Evolutionary conservation across 1,139 yeast genomes (phyloP).

Genomic region (Debaryomycetaceae sp.): DNA sequence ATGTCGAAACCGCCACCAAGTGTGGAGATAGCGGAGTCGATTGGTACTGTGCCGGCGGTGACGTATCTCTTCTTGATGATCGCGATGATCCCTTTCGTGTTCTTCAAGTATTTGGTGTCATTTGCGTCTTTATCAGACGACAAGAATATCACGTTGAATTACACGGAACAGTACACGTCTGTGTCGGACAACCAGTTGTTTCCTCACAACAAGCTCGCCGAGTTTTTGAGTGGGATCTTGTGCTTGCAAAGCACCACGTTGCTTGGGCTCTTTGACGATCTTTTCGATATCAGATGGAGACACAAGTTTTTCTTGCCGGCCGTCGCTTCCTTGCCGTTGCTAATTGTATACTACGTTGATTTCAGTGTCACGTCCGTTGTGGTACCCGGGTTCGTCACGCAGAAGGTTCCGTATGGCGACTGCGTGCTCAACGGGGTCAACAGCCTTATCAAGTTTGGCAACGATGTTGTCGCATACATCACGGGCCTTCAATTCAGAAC

Average conservation of each 20-base stretch:
- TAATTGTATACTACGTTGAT: conserved; percentile 89
- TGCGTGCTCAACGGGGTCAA: conserved; percentile 16
- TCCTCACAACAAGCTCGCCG: conserved; percentile 84
- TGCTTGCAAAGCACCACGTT: conserved; percentile 82
- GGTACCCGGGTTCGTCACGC: conserved; percentile 67
- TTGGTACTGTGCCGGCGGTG: conserved; percentile 84
- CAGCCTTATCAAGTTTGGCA: conserved; percentile 25
- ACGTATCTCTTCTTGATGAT: conserved; percentile 80
- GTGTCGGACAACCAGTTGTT: conserved; percentile 41
- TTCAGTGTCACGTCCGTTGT: conserved; percentile 91
- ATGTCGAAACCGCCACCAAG: conserved; percentile 68
- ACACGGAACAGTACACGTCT: conserved; percentile 33
- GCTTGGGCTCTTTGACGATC: conserved; percentile 88
- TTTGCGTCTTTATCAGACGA: conserved; percentile 37
- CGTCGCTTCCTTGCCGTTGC: conserved; percentile 84
- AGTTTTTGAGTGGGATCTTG: conserved; percentile 78
- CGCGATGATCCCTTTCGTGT: conserved; percentile 83
- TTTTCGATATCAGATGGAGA: conserved; percentile 95
- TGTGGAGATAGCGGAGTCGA: conserved; percentile 69
- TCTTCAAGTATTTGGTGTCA: conserved; percentile 72
- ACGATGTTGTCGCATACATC: conserved; percentile 27
- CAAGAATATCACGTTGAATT: conserved; percentile 28
- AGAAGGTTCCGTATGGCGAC: conserved; percentile 23
- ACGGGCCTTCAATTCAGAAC: conserved; percentile 42
- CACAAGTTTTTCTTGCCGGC: conserved; percentile 96